Conservation (phyloP, 257 asterid species). For the Primulina huaijiensis region DNA sequence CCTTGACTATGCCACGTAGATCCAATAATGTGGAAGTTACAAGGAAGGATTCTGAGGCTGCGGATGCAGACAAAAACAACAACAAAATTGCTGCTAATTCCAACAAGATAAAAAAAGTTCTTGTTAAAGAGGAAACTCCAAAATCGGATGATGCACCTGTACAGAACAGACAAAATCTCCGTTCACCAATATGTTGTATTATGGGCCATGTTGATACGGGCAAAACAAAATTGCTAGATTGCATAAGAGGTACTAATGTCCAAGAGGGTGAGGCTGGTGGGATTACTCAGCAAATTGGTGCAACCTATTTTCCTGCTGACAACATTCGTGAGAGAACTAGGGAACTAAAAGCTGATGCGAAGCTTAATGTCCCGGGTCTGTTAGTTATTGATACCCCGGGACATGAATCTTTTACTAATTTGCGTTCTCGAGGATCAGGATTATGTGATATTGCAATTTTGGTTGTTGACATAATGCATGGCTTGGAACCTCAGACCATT, state of each 20-base stretch:
- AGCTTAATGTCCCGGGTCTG: slow-evolving; percentile 87
- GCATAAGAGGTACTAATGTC: slow-evolving; percentile 95
- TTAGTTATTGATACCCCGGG: slow-evolving; percentile 98
- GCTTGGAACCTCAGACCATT: slow-evolving; percentile 94
- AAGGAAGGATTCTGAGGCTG: slow-evolving; percentile 35
- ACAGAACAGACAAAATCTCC: slow-evolving; percentile 50
- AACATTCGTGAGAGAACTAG: slow-evolving; percentile 94
- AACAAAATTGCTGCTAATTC: slow-evolving; percentile 23
- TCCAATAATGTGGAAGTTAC: slow-evolving; percentile 35
- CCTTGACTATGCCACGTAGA: slow-evolving; percentile 24
- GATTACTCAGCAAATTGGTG: slow-evolving; percentile 97
- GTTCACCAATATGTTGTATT: slow-evolving; percentile 97
- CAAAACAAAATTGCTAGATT: slow-evolving; percentile 92
- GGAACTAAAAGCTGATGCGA: slow-evolving; percentile 96
- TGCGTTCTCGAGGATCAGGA: slow-evolving; percentile 97
- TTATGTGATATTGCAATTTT: slow-evolving; percentile 93
- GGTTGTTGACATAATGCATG: slow-evolving; percentile 98
- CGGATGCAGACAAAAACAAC: slow-evolving; percentile 32
- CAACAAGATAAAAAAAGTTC: slow-evolving; percentile 23
- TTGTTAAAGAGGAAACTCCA: slow-evolving; percentile 28
- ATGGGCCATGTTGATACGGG: slow-evolving; percentile 99
- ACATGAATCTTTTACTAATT: slow-evolving; percentile 87
- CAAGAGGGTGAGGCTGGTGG: slow-evolving; percentile 99
- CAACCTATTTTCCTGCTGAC: slow-evolving; percentile 93
- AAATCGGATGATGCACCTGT: slow-evolving; percentile 32